These are phyloP conservation scores for Sinapis alba DNA, from an alignment of 441 rosid genomes.

Conservation along the genomic window DNA sequence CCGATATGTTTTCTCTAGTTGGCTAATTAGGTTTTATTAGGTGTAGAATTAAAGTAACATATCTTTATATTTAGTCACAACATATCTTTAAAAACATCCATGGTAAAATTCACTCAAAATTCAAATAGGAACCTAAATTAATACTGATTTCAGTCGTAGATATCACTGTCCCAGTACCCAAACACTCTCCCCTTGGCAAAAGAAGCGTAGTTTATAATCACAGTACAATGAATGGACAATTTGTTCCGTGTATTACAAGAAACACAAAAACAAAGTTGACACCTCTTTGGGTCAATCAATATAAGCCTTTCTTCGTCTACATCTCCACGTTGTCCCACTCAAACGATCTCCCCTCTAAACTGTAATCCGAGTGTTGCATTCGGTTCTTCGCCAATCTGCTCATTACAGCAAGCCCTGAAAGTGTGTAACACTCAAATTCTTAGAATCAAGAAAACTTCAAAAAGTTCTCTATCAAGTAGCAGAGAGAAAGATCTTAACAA, in stretches of 20 bases:
- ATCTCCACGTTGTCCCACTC: slow-evolving; percentile 82
- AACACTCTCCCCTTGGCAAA: neutral
- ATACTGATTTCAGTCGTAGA: neutral
- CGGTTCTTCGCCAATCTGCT: slow-evolving; percentile 65
- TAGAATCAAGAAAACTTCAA: neutral
- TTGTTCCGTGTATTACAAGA: slow-evolving; percentile 17
- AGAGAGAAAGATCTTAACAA: neutral
- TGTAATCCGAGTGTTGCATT: slow-evolving; percentile 55
- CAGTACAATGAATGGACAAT: slow-evolving; percentile 1
- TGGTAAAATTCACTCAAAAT: no score
- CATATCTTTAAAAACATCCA: no score
- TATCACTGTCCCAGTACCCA: neutral
- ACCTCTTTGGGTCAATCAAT: neutral
- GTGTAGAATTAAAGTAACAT: no score
- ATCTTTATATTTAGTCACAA: no score
- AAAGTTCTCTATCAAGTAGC: neutral
- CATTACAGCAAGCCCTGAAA: slow-evolving; percentile 85
- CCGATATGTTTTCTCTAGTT: no score
- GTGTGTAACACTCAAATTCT: neutral
- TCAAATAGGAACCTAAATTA: no score
- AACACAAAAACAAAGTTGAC: neutral
- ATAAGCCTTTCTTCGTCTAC: slow-evolving; percentile 31
- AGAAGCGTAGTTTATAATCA: slow-evolving; percentile 14
- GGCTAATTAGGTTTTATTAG: no score
- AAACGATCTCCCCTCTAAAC: slow-evolving; percentile 57